Conservation (phyloP, 2,329 filamentous ascomycete genomes). For the Plenodomus tracheiphilus region DNA sequence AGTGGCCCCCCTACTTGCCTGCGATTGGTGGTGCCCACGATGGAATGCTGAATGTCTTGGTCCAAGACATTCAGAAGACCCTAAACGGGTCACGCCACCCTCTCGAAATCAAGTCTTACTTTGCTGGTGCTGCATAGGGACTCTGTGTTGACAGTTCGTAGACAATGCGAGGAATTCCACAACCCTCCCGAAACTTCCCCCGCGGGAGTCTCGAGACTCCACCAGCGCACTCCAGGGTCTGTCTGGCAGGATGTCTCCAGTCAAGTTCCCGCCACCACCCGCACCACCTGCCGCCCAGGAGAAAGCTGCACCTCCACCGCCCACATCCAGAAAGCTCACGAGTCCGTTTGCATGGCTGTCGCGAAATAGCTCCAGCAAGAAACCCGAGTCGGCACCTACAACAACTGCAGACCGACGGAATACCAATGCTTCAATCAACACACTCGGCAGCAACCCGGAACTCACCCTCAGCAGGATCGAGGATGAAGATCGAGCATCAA, state of each 20-base stretch:
- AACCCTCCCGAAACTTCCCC: slow-evolving; percentile 59
- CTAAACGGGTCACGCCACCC: background rate
- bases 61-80: background rate
- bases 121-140: background rate
- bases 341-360: slow-evolving; percentile 54
- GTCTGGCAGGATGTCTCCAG: slow-evolving; percentile 70
- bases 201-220: slow-evolving; percentile 48
- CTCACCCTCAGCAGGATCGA: slow-evolving; percentile 77
- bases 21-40: slow-evolving; percentile 5
- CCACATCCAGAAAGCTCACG: slow-evolving; percentile 69
- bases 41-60: background rate
- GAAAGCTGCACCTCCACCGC: slow-evolving; percentile 30
- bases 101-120: background rate
- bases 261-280: slow-evolving; percentile 51
- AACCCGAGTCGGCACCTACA: slow-evolving; percentile 61
- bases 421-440: slow-evolving; percentile 78
- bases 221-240: slow-evolving; percentile 63
- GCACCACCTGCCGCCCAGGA: slow-evolving; percentile 35
- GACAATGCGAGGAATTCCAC: slow-evolving; percentile 22
- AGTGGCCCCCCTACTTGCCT: slow-evolving; percentile 28
- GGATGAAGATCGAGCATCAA: slow-evolving; percentile 52
- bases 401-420: slow-evolving; percentile 63
- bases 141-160: slow-evolving; percentile 23
- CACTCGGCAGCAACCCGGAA: slow-evolving; percentile 78
- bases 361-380: slow-evolving; percentile 57